Percentiles rank a stretch among this genome's conserved stretches.
Conservation (phyloP, 192 early-diverging fungal genomes). For the Helicostylum pulchrum region DNA sequence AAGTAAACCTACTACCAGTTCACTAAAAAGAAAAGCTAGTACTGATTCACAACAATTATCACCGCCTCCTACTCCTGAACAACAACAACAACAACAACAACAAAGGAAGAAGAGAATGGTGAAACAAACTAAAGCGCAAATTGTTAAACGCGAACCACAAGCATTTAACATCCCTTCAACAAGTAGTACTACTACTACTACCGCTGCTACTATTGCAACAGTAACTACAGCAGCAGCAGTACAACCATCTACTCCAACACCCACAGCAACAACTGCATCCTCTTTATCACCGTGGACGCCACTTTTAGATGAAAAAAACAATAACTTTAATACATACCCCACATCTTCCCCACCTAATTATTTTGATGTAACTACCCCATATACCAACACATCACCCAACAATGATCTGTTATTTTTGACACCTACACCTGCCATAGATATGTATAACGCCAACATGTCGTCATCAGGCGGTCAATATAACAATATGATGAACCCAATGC, state of each 20-base stretch:
- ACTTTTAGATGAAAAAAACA: background rate
- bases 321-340: background rate
- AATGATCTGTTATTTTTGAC: conserved; percentile 4
- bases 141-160: background rate
- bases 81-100: background rate
- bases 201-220: background rate
- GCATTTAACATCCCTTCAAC: background rate
- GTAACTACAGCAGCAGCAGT: background rate
- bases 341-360: background rate
- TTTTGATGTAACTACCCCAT: too few relatives aligned
- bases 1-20: background rate
- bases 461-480: conserved; percentile 2
- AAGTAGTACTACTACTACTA: background rate
- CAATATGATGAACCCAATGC: conserved; percentile 4
- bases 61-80: conserved; percentile 15
- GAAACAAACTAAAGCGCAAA: background rate
- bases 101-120: conserved; percentile 4
- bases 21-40: conserved; percentile 14
- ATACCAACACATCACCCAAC: too few relatives aligned
- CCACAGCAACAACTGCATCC: background rate
- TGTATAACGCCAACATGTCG: conserved; percentile 3
- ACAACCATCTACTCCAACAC: background rate
- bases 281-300: too few relatives aligned
- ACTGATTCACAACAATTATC: conserved; percentile 11
- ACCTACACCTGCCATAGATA: background rate